These are phyloP conservation scores for Amanita rubescens DNA, from an alignment of 768 basidiomycete genomes.

Conservation along the genomic window DNA sequence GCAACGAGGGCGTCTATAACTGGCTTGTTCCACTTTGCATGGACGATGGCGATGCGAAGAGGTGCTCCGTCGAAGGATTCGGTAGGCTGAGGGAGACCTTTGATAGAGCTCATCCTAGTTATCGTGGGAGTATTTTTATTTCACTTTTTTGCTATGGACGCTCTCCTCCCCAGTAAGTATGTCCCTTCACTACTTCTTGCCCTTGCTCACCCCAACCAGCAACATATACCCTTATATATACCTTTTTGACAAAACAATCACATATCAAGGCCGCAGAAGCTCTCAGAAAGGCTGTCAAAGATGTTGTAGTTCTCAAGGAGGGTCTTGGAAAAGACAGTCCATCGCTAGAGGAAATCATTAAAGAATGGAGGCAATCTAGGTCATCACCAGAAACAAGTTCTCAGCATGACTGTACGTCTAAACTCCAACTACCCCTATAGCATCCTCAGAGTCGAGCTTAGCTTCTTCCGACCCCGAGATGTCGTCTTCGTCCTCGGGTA, in stretches of 20 bases:
- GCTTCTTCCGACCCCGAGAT: slow-evolving; percentile 8
- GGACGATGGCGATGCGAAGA: slow-evolving; percentile 86
- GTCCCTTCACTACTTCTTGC: background rate
- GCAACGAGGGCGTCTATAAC: slow-evolving; percentile 82
- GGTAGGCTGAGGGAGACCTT: slow-evolving; percentile 61
- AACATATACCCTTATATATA: slow-evolving; percentile 69
- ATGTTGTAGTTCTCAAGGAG: slow-evolving; percentile 45
- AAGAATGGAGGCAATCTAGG: slow-evolving; percentile 45
- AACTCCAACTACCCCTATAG: background rate
- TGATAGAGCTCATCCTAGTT: slow-evolving; percentile 58
- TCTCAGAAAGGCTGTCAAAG: slow-evolving; percentile 67
- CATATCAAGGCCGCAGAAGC: slow-evolving; percentile 68
- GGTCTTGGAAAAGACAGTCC: slow-evolving; percentile 39
- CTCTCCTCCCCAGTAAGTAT: slow-evolving; percentile 29
- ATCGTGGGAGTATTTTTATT: slow-evolving; percentile 22
- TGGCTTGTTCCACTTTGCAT: slow-evolving; percentile 90
- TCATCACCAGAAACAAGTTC: background rate
- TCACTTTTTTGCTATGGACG: slow-evolving; percentile 29
- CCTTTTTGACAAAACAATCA: slow-evolving; percentile 59
- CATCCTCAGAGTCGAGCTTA: slow-evolving; percentile 19
- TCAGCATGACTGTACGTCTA: background rate
- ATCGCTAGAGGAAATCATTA: slow-evolving; percentile 57
- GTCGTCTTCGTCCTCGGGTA: too few species aligned
- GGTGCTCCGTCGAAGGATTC: slow-evolving; percentile 68
- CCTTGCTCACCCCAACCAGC: slow-evolving; percentile 29